Conservation (phyloP, 1,139 yeast species). For the Magnusiomyces suaveolens region DNA sequence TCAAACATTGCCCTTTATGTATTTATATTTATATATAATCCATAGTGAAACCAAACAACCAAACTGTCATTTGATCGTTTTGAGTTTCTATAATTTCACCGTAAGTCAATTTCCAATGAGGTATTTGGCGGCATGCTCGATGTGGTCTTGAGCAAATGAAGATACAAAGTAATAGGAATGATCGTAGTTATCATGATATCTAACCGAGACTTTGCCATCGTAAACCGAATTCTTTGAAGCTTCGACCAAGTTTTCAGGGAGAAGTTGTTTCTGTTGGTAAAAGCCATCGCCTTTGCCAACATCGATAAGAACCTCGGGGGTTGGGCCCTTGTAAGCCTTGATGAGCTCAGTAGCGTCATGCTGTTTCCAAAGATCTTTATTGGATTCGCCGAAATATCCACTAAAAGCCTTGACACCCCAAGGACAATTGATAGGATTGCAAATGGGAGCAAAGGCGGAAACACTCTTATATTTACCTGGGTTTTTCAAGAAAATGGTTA, state of each 20-base stretch:
- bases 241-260: slow-evolving; percentile 61
- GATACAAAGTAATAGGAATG: slow-evolving; percentile 85
- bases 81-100: background rate
- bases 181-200: slow-evolving; percentile 74
- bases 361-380: slow-evolving; percentile 46
- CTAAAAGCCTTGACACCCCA: slow-evolving; percentile 86
- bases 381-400: slow-evolving; percentile 61
- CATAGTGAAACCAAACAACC: too few species aligned
- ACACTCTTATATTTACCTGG: slow-evolving; percentile 72
- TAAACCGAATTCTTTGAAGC: slow-evolving; percentile 56
- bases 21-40: too few species aligned
- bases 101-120: slow-evolving; percentile 26
- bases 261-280: slow-evolving; percentile 56
- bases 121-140: slow-evolving; percentile 75
- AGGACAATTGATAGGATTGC: slow-evolving; percentile 62
- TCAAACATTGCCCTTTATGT: too few species aligned
- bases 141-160: slow-evolving; percentile 73
- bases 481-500: slow-evolving; percentile 62
- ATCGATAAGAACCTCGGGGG: slow-evolving; percentile 65
- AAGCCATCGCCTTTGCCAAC: slow-evolving; percentile 73
- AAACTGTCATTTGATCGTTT: too few species aligned
- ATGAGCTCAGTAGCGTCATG: slow-evolving; percentile 79
- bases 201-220: slow-evolving; percentile 51
- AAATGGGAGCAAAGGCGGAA: slow-evolving; percentile 85
- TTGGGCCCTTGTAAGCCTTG: slow-evolving; percentile 43